Evolutionary conservation across 257 asterid species (phyloP).

Genomic region (Asclepias syriaca): DNA sequence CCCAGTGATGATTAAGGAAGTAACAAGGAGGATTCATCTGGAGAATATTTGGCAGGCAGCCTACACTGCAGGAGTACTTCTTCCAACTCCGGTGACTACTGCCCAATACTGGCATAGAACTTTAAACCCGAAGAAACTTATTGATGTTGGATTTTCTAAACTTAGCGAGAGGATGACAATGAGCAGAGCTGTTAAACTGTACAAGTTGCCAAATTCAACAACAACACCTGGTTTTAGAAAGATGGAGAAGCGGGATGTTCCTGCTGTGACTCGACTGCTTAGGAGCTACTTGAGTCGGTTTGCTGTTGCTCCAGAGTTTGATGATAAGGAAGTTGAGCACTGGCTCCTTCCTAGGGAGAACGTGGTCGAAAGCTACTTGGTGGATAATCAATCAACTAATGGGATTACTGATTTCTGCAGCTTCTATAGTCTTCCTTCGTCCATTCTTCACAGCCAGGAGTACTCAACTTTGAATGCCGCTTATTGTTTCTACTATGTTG

Average conservation of each 20-base stretch:
- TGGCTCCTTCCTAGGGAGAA: constrained; percentile 74
- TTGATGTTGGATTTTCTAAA: constrained; percentile 86
- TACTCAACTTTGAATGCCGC: constrained; percentile 71
- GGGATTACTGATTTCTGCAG: constrained; percentile 83
- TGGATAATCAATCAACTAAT: constrained; percentile 68
- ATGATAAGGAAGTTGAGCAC: constrained; percentile 73
- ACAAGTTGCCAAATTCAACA: constrained; percentile 65
- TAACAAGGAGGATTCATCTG: constrained; percentile 73
- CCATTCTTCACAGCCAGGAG: constrained; percentile 71
- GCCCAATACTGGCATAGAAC: constrained; percentile 92
- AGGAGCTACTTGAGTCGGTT: constrained; percentile 63
- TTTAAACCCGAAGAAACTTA: constrained; percentile 76
- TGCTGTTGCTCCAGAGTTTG: constrained; percentile 70
- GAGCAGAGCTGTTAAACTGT: constrained; percentile 77
- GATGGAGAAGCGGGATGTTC: constrained; percentile 81
- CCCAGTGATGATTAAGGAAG: constrained; percentile 86
- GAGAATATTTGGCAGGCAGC: constrained; percentile 95
- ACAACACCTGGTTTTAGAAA: constrained; percentile 66
- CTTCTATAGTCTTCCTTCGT: constrained; percentile 77
- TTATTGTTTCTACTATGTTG: constrained; percentile 62
- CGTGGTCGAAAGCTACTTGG: constrained; percentile 76
- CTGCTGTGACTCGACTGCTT: constrained; percentile 70
- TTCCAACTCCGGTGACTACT: constrained; percentile 74
- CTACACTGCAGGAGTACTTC: constrained; percentile 84
- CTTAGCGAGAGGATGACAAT: constrained; percentile 89